Base-by-base conservation (phyloP, 441 rosid genomes). In the Jatropha podagrica region DNA sequence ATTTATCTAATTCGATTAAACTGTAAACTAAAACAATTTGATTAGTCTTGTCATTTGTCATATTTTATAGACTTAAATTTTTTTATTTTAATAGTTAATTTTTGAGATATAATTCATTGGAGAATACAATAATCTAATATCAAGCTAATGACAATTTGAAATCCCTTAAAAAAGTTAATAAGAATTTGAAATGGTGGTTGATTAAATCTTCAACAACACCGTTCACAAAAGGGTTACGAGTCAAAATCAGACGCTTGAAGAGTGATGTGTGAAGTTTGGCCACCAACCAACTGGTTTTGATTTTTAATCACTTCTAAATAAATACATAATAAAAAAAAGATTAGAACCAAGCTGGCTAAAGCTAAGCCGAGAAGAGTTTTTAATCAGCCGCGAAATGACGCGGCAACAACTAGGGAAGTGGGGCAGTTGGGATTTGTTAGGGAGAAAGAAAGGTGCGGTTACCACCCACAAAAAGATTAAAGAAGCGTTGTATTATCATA, bases 391-490 rank as follows among this genome's bases (percentile, higher is more conserved):
- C 14, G 40, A 63, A 65, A 46, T 40, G 80, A 74, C 73, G 76
- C 63, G 83, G 80, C 79, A 78, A 27, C 80, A 78, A 64, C 83
- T n/a, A 46, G 18, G 12, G 13, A 32, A 26, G 73, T 71, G 72
- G 85, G 75, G 83, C 72, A 42, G 89, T 72, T 80, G 85, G 76
- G 83, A 78, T 46, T 65, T 77, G 74, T 9, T 75, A 18, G 65
- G 54, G 40, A 68, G 76, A 44, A 13, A 69, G 81, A 17, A 46
- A 67, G 63, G 81, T 81, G 88, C 84, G 70, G 10, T 83, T 76
- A 73, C 69, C 78, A 63, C 74, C 48, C 3, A 70, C 48, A 44
- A 44, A 44, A 44, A 44, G 48, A 44, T 44, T 32, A 32, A 32
- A 32, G 32, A 44, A 42, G 48, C 7, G 48, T 44, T 44, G 48